Evolutionary conservation across 345 rosid genomes (phyloP), one percentile per base, ranked within the genome.

Genomic region (Turnera subulata): DNA sequence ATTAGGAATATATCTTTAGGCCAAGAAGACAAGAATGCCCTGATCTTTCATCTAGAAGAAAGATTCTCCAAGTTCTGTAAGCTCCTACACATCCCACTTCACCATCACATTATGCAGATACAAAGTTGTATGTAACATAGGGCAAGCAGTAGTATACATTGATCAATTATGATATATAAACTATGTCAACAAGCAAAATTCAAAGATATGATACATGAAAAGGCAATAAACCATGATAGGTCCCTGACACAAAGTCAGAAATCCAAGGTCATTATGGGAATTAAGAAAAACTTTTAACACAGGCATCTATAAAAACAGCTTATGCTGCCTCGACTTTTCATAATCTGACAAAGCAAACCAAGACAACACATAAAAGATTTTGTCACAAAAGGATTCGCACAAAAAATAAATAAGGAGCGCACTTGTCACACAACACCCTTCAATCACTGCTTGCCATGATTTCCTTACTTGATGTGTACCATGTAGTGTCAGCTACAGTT

Each of bases 401-500:
- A 52, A 17, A 50, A 10, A 44, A 37, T 22, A 10, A 32, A 50
- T 2, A 18, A 33, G 53, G 14, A 67, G 44, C n/a, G n/a, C 61
- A 24, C 26, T 47, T 49, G n/a, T 42, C 45, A 11, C 15, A 42
- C 4, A 4, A 42, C 4, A 4, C 29, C 59, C 46, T 38, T 66
- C 38, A 49, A 38, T 35, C n/a, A 9, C 20, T 43, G 21, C 46
- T 56, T 37, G 25, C 53, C 58, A 84, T 84, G 95, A 86, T 92
- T 54, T 71, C 96, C 29, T 53, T 64, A 48, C 43, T 40, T 47
- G 91, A 89, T 79, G 70, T 80, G 24, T 86, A 81, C 67, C 87
- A 89, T 83, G 93, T 86, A 53, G 73, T 89, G 39, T 77, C 86
- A 56, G 88, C 93, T 38, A 83, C 85, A 7, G 80, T 89, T 60